Evolutionary conservation across 345 rosid genomes (phyloP).

Genomic region (Gynandropsis gynandra): DNA sequence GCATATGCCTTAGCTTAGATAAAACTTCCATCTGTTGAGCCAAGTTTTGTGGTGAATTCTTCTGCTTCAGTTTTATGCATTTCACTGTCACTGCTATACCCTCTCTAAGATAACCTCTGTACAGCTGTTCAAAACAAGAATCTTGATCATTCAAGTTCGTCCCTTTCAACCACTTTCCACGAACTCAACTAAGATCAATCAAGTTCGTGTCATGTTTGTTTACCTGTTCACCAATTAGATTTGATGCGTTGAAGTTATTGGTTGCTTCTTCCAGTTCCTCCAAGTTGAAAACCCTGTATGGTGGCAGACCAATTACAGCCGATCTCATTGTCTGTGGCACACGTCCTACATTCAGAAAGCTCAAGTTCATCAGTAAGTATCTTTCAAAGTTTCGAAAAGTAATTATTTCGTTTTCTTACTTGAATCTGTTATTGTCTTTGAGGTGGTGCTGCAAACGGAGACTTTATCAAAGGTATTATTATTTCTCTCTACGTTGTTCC

Average conservation of each 20-base stretch:
- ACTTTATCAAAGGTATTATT: slow-evolving; percentile 39
- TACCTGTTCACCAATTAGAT: slow-evolving; percentile 51
- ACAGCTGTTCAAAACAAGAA: slow-evolving; percentile 40
- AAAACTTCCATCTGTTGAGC: slow-evolving; percentile 66
- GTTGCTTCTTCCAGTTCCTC: slow-evolving; percentile 90
- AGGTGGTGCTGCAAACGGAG: slow-evolving; percentile 42
- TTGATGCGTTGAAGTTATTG: slow-evolving; percentile 56
- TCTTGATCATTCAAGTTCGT: background rate
- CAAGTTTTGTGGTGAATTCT: slow-evolving; percentile 49
- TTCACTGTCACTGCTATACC: slow-evolving; percentile 54
- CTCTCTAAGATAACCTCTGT: slow-evolving; percentile 63
- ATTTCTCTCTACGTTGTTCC: slow-evolving; percentile 31
- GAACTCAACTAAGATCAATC: background rate
- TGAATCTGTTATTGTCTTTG: slow-evolving; percentile 44
- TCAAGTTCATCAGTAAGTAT: background rate
- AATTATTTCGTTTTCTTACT: slow-evolving; percentile 33
- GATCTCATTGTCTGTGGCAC: slow-evolving; percentile 83
- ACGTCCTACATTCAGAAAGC: slow-evolving; percentile 43
- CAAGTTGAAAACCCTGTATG: slow-evolving; percentile 55
- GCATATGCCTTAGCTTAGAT: slow-evolving; percentile 80
- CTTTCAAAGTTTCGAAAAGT: slow-evolving; percentile 10
- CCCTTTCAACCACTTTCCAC: no score
- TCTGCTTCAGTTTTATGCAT: slow-evolving; percentile 67
- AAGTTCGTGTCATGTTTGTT: slow-evolving; percentile 1
- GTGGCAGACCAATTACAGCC: slow-evolving; percentile 73